Conservation (phyloP, 2,329 filamentous ascomycete genomes). For the Calonectria henricotiae region DNA sequence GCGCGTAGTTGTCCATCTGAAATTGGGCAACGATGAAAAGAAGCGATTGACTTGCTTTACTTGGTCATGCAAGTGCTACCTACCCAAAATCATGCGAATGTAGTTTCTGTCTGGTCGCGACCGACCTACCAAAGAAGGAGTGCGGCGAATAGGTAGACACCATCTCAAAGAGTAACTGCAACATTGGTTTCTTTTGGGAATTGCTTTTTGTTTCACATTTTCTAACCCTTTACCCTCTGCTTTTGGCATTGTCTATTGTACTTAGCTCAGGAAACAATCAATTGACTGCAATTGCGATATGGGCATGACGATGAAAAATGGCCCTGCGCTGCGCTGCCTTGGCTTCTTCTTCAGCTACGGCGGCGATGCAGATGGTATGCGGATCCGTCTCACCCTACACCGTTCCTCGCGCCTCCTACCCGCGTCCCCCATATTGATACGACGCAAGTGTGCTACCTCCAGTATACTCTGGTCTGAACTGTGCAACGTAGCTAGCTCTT, state of each 20-base stretch:
- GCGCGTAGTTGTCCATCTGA: constrained; percentile 6
- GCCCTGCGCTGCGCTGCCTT: background rate
- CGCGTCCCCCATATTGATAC: constrained; percentile 18
- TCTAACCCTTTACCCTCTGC: background rate
- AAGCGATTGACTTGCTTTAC: constrained; percentile 20
- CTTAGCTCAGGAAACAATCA: background rate
- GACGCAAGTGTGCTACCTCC: constrained; percentile 15
- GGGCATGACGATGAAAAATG: background rate
- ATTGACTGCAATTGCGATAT: constrained; percentile 3
- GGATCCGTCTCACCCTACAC: constrained; percentile 21
- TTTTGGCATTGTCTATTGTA: background rate
- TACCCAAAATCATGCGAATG: constrained; percentile 11
- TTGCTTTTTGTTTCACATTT: constrained; percentile 22
- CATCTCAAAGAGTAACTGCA: constrained; percentile 1
- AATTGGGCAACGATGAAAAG: background rate
- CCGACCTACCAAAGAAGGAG: constrained; percentile 14
- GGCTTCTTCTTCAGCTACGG: background rate
- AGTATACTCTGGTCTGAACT: constrained; percentile 19
- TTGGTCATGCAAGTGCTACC: constrained; percentile 19
- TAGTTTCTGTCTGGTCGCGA: constrained; percentile 15
- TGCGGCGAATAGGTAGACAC: background rate
- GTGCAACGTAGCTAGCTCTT: constrained; percentile 20
- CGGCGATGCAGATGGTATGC: background rate
- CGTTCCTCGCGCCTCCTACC: constrained; percentile 18
- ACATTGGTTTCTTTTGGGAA: constrained; percentile 1